phyloP scores from a whole-genome alignment of 139 green algal genomes.

The Prasinococcaceae sp. region DNA sequence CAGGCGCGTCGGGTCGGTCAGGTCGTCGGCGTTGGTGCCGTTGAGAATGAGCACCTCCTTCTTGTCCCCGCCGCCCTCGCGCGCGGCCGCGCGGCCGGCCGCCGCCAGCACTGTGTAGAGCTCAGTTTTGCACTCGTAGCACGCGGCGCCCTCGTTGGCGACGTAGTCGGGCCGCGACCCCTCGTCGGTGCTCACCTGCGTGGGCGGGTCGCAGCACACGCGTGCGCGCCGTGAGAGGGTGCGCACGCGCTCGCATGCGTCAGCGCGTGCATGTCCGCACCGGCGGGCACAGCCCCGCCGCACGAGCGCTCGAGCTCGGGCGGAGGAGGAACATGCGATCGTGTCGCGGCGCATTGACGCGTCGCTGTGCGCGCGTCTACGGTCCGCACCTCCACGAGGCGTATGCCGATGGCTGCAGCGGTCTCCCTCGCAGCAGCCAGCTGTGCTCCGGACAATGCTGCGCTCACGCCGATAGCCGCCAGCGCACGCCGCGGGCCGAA shows the following conservation, averaged over 20 bases:
- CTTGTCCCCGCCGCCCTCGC: not conserved
- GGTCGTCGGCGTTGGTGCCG: conserved; percentile 23
- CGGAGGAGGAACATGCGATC: not conserved
- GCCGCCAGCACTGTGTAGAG: conserved; percentile 16
- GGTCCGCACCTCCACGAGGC: conserved; percentile 9
- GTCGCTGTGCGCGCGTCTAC: not conserved
- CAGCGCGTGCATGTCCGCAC: not conserved
- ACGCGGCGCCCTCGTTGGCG: conserved; percentile 18
- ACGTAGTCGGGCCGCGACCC: conserved; percentile 17
- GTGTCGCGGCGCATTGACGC: not conserved
- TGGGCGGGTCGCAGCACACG: not conserved
- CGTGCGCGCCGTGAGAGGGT: not conserved
- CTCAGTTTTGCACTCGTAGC: conserved; percentile 18
- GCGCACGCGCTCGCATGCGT: not conserved
- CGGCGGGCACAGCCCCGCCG: not conserved
- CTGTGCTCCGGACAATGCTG: conserved; percentile 3
- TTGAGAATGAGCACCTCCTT: conserved; percentile 11
- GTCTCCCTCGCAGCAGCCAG: conserved; percentile 2
- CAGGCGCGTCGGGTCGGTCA: conserved; percentile 16
- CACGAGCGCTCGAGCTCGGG: not conserved
- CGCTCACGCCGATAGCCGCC: conserved; percentile 6
- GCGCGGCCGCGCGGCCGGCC: not conserved
- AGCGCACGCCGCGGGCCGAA: not conserved
- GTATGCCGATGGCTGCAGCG: conserved; percentile 9
- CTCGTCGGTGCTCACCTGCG: conserved; percentile 20